Conservation (phyloP, 176 grass and related monocot genomes). For the maize (Zea mays) region Zm-B73-REFERENCE-NAM-5.0 NC_050097.1:187381501-187382000, state of each 20-base stretch:
- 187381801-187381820: constrained; percentile 57
- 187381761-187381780: constrained; percentile 70
- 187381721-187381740: constrained; percentile 34
- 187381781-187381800: constrained; percentile 65
- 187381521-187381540: constrained; percentile 43
- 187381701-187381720: constrained; percentile 68
- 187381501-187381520: constrained; percentile 58
- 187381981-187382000: constrained; percentile 60
- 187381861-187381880: constrained; percentile 51
- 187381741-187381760: constrained; percentile 47
- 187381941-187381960: constrained; percentile 32
- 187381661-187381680: constrained; percentile 36
- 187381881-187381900: constrained; percentile 53
- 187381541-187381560: constrained; percentile 66
- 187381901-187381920: constrained; percentile 57
- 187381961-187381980: constrained; percentile 27
- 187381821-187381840: constrained; percentile 43
- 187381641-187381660: constrained; percentile 44
- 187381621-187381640: constrained; percentile 85
- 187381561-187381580: constrained; percentile 60
- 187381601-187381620: constrained; percentile 49
- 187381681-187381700: constrained; percentile 68
- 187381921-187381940: constrained; percentile 62
- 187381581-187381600: constrained; percentile 47
- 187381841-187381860: constrained; percentile 84